Percentiles rank a stretch among this genome's conserved stretches.
phyloP scores from a whole-genome alignment of 257 asterid species.

The Thymus quinquecostatus region DNA sequence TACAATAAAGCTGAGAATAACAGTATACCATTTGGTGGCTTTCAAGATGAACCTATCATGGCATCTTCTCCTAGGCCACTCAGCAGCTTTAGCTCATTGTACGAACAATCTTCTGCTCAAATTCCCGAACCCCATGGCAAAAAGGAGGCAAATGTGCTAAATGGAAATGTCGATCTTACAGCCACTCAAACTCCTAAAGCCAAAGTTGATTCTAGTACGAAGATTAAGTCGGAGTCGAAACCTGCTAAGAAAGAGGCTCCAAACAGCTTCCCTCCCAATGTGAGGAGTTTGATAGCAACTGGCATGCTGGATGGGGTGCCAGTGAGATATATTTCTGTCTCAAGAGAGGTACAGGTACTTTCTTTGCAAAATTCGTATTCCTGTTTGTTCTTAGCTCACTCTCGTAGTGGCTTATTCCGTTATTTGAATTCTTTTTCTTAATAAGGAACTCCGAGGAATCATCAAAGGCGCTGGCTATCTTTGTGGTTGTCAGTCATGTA shows the following conservation, averaged over 20 bases:
- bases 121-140: conserved; percentile 49
- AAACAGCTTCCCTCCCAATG: conserved; percentile 93
- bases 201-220: conserved; percentile 47
- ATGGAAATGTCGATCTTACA: conserved; percentile 38
- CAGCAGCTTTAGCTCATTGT: conserved; percentile 60
- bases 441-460: conserved; percentile 84
- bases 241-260: conserved; percentile 84
- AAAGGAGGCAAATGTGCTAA: conserved; percentile 46
- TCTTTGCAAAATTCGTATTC: conserved; percentile 1
- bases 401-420: conserved; percentile 27
- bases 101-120: conserved; percentile 64
- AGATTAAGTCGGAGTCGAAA: conserved; percentile 61
- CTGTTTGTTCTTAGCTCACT: conserved; percentile 18
- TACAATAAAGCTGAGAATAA: conserved; percentile 55
- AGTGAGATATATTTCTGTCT: conserved; percentile 71
- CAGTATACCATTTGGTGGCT: conserved; percentile 60
- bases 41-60: conserved; percentile 65
- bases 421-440: conserved; percentile 28
- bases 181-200: conserved; percentile 48
- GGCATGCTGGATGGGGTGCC: conserved; percentile 96
- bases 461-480: conserved; percentile 94
- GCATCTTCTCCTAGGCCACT: conserved; percentile 65
- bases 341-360: conserved; percentile 63
- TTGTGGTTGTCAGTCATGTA: conserved; percentile 84
- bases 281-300: conserved; percentile 89